Percentiles rank a stretch among this genome's conserved stretches.
These are phyloP conservation scores for Delphinella strobiligena DNA, from an alignment of 2,329 filamentous ascomycete genomes.

Conservation along the genomic window DNA sequence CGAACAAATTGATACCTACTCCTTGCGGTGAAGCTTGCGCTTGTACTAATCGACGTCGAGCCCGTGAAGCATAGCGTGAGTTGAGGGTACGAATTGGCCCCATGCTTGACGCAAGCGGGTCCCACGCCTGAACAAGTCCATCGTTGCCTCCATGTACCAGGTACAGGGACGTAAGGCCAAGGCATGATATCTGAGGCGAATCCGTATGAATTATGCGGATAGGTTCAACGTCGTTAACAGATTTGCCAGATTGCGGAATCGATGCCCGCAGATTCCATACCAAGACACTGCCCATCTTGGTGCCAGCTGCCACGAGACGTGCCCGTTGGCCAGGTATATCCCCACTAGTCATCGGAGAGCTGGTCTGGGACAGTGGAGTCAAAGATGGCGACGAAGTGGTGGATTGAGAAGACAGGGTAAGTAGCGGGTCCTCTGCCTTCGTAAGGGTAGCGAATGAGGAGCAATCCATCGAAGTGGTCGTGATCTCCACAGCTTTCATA, in stretches of 20 bases:
- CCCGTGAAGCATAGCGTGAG: slow-evolving; percentile 68
- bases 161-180: slow-evolving; percentile 76
- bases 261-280: slow-evolving; percentile 75
- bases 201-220: slow-evolving; percentile 80
- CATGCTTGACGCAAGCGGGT: slow-evolving; percentile 70
- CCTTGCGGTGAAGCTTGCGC: slow-evolving; percentile 55
- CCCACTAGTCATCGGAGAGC: slow-evolving; percentile 29
- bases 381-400: slow-evolving; percentile 41
- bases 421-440: slow-evolving; percentile 64
- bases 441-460: slow-evolving; percentile 63
- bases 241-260: slow-evolving; percentile 40
- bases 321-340: slow-evolving; percentile 79
- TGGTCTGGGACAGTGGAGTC: slow-evolving; percentile 38
- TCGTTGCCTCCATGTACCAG: slow-evolving; percentile 90
- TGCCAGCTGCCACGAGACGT: slow-evolving; percentile 71
- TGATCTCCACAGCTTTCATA: slow-evolving; percentile 50
- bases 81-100: slow-evolving; percentile 78
- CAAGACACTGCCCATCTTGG: slow-evolving; percentile 61
- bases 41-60: slow-evolving; percentile 61
- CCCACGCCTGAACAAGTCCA: slow-evolving; percentile 92
- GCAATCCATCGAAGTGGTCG: slow-evolving; percentile 57
- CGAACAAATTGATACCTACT: slow-evolving; percentile 63
- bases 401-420: slow-evolving; percentile 44
- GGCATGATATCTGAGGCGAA: slow-evolving; percentile 71
- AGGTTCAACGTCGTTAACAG: slow-evolving; percentile 52